Evolutionary conservation across 129 eudicot species (phyloP).

Genomic region (Calendula officinalis): DNA sequence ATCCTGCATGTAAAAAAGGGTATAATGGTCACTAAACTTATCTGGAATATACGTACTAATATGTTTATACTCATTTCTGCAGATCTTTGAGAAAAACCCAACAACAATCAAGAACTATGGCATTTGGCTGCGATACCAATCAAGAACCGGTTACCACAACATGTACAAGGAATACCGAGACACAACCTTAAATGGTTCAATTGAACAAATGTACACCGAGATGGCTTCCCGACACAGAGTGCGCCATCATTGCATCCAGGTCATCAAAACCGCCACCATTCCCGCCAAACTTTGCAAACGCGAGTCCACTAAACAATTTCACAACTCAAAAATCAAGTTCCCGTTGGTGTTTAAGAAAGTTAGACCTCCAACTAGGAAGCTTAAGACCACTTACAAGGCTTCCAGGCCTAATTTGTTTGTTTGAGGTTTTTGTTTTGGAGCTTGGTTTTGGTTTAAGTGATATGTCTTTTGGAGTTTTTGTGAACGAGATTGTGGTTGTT

Average conservation of each 20-base stretch:
- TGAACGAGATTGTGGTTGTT: background rate
- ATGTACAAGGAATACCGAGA: conserved; percentile 48
- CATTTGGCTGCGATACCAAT: conserved; percentile 41
- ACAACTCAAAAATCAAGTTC: conserved; percentile 51
- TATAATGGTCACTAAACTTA: too few relatives aligned
- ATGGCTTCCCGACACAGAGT: conserved; percentile 71
- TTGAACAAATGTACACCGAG: conserved; percentile 61
- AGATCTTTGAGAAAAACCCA: conserved; percentile 66
- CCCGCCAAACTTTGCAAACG: conserved; percentile 61
- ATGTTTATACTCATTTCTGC: background rate
- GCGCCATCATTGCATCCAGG: conserved; percentile 53
- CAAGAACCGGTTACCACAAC: conserved; percentile 43
- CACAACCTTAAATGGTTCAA: conserved; percentile 47
- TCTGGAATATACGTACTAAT: too few relatives aligned
- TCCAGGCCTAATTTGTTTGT: conserved; percentile 53
- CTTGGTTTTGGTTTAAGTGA: too few relatives aligned
- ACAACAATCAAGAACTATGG: conserved; percentile 53
- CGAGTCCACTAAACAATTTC: conserved; percentile 58
- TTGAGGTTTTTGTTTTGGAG: conserved; percentile 22
- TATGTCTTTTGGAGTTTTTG: too few relatives aligned
- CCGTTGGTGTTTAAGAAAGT: conserved; percentile 56
- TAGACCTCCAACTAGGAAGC: conserved; percentile 54
- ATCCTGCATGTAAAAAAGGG: too few relatives aligned
- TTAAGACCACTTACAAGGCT: conserved; percentile 66
- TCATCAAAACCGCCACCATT: conserved; percentile 60